Evolutionary conservation across 2,329 filamentous ascomycete genomes (phyloP).

Genomic region (Aspergillus niger): DNA sequence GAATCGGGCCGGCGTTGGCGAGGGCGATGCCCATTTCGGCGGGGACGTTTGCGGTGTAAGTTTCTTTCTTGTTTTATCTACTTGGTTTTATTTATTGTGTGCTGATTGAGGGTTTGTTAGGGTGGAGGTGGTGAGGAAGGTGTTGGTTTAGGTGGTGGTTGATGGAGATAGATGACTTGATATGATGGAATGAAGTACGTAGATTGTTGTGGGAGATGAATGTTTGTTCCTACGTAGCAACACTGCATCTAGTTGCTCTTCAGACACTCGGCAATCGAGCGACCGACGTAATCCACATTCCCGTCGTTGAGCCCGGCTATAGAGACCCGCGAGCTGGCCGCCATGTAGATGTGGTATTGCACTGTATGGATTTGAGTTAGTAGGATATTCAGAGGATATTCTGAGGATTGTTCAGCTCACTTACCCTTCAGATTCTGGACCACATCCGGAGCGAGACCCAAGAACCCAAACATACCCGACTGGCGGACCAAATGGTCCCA

Average conservation of each 20-base stretch:
- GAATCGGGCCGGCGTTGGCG: slow-evolving; percentile 82
- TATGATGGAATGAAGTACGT: neutral
- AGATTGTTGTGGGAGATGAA: neutral
- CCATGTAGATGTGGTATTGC: slow-evolving; percentile 51
- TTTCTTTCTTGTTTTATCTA: neutral
- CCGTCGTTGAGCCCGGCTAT: slow-evolving; percentile 84
- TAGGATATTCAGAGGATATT: neutral
- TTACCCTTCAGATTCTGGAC: slow-evolving; percentile 41
- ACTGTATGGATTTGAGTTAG: slow-evolving; percentile 22
- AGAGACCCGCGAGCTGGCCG: slow-evolving; percentile 88
- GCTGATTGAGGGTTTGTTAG: neutral
- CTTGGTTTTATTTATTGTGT: neutral
- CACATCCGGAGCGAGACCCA: slow-evolving; percentile 49
- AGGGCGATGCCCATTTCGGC: slow-evolving; percentile 94
- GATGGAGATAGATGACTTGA: neutral
- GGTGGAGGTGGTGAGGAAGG: neutral
- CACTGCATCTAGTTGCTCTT: neutral
- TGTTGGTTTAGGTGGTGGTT: neutral
- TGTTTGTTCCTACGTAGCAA: too few species aligned
- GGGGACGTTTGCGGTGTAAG: slow-evolving; percentile 78
- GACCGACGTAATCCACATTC: slow-evolving; percentile 42
- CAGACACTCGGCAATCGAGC: slow-evolving; percentile 24
- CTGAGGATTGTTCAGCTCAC: neutral
- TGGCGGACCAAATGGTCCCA: slow-evolving; percentile 66
- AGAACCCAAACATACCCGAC: slow-evolving; percentile 97